Conservation (phyloP, 257 asterid genomes). For the Thymus quinquecostatus region DNA sequence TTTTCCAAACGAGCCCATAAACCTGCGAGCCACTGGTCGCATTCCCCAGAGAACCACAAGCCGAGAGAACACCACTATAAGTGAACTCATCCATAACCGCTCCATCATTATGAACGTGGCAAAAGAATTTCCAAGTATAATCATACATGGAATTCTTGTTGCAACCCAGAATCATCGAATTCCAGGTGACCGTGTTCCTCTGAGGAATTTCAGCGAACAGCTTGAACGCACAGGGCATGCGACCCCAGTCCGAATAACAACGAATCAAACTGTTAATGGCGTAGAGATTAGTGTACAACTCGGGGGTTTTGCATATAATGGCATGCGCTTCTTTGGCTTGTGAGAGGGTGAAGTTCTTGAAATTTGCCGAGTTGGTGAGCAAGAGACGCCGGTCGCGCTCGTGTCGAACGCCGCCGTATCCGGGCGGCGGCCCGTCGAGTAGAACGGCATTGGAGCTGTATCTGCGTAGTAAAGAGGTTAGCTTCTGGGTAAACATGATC, state of each 20-base stretch:
- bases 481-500: conserved; percentile 6
- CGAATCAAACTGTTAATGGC: conserved; percentile 52
- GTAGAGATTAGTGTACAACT: conserved; percentile 33
- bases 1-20: conserved; percentile 64
- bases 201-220: conserved; percentile 66
- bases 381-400: conserved; percentile 33
- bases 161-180: conserved; percentile 63
- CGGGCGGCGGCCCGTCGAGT: conserved; percentile 29
- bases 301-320: conserved; percentile 42
- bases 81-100: conserved; percentile 54
- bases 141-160: conserved; percentile 50
- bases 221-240: conserved; percentile 50
- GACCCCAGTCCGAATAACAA: conserved; percentile 44
- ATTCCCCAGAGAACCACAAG: conserved; percentile 52
- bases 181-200: conserved; percentile 61
- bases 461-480: conserved; percentile 31
- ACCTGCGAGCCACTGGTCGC: conserved; percentile 52
- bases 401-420: conserved; percentile 27
- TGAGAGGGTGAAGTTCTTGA: conserved; percentile 38
- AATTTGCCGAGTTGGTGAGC: conserved; percentile 40
- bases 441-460: conserved; percentile 37
- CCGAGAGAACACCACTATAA: conserved; percentile 66
- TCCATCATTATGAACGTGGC: conserved; percentile 51
- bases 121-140: conserved; percentile 61
- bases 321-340: conserved; percentile 57